These are phyloP conservation scores for Ophiocordyceps camponoti-floridani DNA, from an alignment of 2,329 filamentous ascomycete species.

Conservation along the genomic window DNA sequence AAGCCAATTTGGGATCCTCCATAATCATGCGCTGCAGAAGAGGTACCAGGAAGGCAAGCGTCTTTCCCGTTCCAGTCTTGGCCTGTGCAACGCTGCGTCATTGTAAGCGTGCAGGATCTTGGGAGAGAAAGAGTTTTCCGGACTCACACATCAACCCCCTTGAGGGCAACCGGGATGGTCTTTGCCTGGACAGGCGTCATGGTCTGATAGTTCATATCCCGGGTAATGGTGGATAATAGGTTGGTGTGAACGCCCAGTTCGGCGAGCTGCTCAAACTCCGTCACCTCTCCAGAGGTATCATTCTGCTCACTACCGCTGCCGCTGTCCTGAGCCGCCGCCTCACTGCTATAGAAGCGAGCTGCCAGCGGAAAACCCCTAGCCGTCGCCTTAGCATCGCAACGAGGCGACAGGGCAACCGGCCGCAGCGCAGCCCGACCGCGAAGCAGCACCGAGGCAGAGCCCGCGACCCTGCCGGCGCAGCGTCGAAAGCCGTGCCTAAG, in stretches of 20 bases:
- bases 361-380: slow-evolving; percentile 5
- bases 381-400: slow-evolving; percentile 5
- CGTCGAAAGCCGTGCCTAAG: slow-evolving; percentile 20
- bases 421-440: slow-evolving; percentile 11
- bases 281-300: slow-evolving; percentile 9
- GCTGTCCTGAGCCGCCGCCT: slow-evolving; percentile 10
- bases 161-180: slow-evolving; percentile 65
- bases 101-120: neutral
- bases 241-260: slow-evolving; percentile 38
- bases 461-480: slow-evolving; percentile 18
- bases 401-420: slow-evolving; percentile 7
- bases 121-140: neutral
- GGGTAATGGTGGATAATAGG: slow-evolving; percentile 50
- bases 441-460: slow-evolving; percentile 11
- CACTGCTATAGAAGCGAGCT: slow-evolving; percentile 20
- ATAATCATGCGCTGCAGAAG: slow-evolving; percentile 62
- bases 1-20: slow-evolving; percentile 41
- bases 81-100: slow-evolving; percentile 64
- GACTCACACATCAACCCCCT: slow-evolving; percentile 66
- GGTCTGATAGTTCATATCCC: slow-evolving; percentile 54
- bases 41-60: slow-evolving; percentile 79
- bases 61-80: slow-evolving; percentile 95
- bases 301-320: slow-evolving; percentile 5
- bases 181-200: slow-evolving; percentile 89
- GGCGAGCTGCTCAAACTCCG: slow-evolving; percentile 26